A percentile compares a stretch with the other conserved stretches of the same genome.
phyloP scores from a whole-genome alignment of 2,329 filamentous ascomycete species.

The Monilinia aucupariae region DNA sequence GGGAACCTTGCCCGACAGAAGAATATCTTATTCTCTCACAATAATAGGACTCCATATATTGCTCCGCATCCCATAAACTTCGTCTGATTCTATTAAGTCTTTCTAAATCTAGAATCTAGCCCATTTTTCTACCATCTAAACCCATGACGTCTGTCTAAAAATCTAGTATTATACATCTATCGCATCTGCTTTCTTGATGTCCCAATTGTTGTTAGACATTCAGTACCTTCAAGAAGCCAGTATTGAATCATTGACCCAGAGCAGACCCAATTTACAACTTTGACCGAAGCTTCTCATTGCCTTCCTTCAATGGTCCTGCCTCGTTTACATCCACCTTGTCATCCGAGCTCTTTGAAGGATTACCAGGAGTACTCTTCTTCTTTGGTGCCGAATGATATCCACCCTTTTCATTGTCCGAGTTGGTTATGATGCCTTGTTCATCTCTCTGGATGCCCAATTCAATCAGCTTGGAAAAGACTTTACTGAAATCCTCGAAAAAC shows the following conservation, averaged over 20 bases:
- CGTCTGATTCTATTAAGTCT: conserved; percentile 13
- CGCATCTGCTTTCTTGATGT: no score
- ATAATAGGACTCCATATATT: no score
- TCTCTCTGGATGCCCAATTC: conserved; percentile 56
- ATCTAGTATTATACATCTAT: conserved; percentile 8
- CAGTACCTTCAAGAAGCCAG: no score
- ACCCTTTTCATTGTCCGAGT: conserved; percentile 52
- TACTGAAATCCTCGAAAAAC: conserved; percentile 56
- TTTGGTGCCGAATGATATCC: conserved; percentile 53
- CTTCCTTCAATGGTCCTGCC: conserved; percentile 38
- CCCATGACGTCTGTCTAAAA: background rate
- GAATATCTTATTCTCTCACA: no score
- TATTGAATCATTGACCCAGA: background rate
- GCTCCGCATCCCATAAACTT: no score
- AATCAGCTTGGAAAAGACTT: conserved; percentile 54
- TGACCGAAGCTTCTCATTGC: conserved; percentile 28
- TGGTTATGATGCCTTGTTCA: conserved; percentile 46
- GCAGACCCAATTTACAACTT: conserved; percentile 23
- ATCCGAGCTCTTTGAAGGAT: conserved; percentile 33
- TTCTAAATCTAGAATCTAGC: conserved; percentile 15
- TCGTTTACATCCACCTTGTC: conserved; percentile 35
- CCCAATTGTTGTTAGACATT: no score
- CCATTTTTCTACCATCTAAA: conserved; percentile 1
- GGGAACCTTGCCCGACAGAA: background rate
- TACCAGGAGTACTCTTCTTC: conserved; percentile 42